A percentile compares a stretch with the other conserved stretches of the same genome.
Conservation (phyloP, 202 grass and related monocot genomes). For the Musa balbisiana region DNA sequence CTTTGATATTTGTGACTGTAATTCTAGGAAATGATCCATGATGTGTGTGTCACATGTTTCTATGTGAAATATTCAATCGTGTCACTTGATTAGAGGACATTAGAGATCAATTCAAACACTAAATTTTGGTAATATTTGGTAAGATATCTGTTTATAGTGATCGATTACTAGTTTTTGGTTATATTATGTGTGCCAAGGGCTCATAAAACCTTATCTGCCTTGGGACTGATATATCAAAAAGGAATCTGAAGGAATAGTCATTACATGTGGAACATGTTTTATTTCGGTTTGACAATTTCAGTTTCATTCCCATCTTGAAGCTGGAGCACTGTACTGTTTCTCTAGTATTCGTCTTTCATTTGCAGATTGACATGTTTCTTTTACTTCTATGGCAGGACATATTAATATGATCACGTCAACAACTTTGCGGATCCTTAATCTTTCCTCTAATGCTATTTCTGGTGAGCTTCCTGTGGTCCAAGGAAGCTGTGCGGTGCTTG, state of each 20-base stretch:
- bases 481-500: conserved; percentile 80
- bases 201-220: background rate
- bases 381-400: conserved; percentile 51
- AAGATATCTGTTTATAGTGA: background rate
- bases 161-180: background rate
- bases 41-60: background rate
- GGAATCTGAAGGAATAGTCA: background rate
- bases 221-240: background rate
- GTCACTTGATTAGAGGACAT: no score
- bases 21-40: background rate
- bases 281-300: background rate
- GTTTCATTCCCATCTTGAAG: background rate
- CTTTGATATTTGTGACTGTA: background rate
- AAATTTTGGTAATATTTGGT: background rate
- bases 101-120: no score
- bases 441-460: conserved; percentile 85
- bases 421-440: conserved; percentile 69
- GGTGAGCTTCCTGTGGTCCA: conserved; percentile 79
- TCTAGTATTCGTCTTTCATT: background rate
- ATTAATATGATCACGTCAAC: conserved; percentile 99
- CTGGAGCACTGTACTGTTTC: background rate
- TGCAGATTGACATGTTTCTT: conserved; percentile 25
- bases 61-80: background rate
- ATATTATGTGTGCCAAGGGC: background rate
- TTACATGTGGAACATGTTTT: background rate